Evolutionary conservation across 495 filamentous ascomycete species (phyloP), one percentile per base, ranked within the genome.

Genomic region (Neurospora sp.): DNA sequence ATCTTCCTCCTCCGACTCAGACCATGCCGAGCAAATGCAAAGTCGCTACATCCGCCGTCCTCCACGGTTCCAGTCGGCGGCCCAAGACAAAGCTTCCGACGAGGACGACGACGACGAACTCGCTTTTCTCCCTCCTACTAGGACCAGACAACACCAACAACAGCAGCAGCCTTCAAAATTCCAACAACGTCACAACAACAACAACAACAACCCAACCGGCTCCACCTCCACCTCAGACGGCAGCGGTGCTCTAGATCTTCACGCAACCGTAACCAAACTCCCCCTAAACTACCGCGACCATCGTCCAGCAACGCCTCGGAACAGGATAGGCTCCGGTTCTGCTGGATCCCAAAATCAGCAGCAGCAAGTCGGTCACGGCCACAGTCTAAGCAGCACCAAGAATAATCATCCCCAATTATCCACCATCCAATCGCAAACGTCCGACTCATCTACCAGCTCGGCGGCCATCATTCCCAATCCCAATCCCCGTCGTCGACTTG

Each of bases 61-160:
- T 18, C 88, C 88, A 8, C 83, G 87, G n/a, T 79, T 88, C 81
- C 76, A 83, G 78, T 80, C 71, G 77, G 27, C 71, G 12, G 73
- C 53, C 20, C 68, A 44, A 39, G 72, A 44, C 18, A 61, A 61
- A 14, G 27, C 46, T 3, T 40, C 31, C 18, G 83, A 83, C 40
- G 84, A 89, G 38, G 89, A 89, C 44, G 88, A 88, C 14, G 85
- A 88, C 14, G 85, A 84, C 39, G 85, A 86, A 68, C 92, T 92
- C 1, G 90, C 92, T 1, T 97, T 95, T 76, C 85, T 96, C 3
- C 93, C 94, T 1, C 88, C 93, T 75, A 72, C 61, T 9, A 59
- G 71, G 22, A 66, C 69, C 2, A 70, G 53, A 69, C 27, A 35
- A 61, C 46, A 53, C 0, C 46, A 53, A 12, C 14, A 53, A 6